Base-by-base conservation (phyloP, 2,329 filamentous ascomycete species). In the Arthrinium puccinioides region DNA sequence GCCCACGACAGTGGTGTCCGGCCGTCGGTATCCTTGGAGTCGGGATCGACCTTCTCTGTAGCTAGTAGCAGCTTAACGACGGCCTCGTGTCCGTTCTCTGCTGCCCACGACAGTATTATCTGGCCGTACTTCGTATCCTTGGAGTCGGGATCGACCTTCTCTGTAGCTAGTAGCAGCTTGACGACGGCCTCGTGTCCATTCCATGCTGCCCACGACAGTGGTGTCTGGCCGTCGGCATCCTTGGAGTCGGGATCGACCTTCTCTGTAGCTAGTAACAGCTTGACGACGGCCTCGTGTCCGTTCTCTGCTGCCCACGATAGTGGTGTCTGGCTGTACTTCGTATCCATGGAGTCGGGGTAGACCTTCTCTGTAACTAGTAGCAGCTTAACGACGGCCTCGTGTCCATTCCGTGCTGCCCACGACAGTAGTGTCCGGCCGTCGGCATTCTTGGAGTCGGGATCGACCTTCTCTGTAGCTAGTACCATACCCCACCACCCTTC, bases 31-130 rank as follows among this genome's bases (percentile, higher is more conserved):
- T 34, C 32, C 20, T 25, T 34, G 5, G 23, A 13, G 14, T 33
- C 18, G 13, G 35, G 34, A 33, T 37, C 29, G 29, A 16, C 24
- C 15, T 38, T 30, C 7, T 26, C 28, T 5, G 30, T 25, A 11
- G 30, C 36, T 2, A 38, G 8, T 16, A 38, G 35, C 16, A 38
- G 29, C 16, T 29, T 26, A 6, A n/a, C 34, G 10, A 38, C 20
- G 11, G 15, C 21, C 15, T 32, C 6, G 29, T 32, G 29, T 20
- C 19, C 28, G 21, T 11, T 14, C 6, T 16, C 19, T 16, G 29
- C 29, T 11, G 29, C 29, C 29, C 29, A 18, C 11, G 19, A 20
- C 16, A 32, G 29, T 16, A 20, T 18, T 20, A 16, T 32, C 29
- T 16, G 14, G 14, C 29, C 27, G 6, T 39, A 15, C n/a, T 32